Base-by-base conservation (phyloP, 257 asterid species). In the Nicotiana undulata region DNA sequence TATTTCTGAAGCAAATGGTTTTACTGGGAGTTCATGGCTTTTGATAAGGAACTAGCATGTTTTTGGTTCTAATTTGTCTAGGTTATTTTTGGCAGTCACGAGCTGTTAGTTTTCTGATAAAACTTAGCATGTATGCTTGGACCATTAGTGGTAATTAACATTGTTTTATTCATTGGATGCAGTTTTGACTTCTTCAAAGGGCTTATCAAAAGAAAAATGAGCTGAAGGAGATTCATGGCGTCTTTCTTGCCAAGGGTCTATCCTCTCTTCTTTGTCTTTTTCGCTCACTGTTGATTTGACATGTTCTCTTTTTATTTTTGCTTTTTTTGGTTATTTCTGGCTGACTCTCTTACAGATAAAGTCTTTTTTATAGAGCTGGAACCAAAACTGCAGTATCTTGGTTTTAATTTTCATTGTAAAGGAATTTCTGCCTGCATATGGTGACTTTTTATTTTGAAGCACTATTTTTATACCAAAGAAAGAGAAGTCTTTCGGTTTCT, bases 141-240 rank as follows among this genome's bases (percentile, higher is more conserved):
- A 72, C 28, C 40, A 72, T 46, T 72, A 72, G 77, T 46, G 16
- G 24, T 15, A 51, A 70, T 20, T 26, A 6, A 20, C 32, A 58
- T 58, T 51, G 61, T 83, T 83, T 83, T 22, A 46, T 72, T 46
- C 77, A 11, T 81, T 89, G 90, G 88, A 90, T 85, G 84, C 95
- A 93, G 97, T 83, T 91, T 95, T 61, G 95, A 92, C 84, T 94
- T 94, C 97, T 89, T 94, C 81, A 90, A 90, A 85, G 97, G 97
- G 83, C 92, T 93, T 53, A 88, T 92, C 77, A 88, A 89, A 83
- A 89, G 96, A 80, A 92, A 91, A 86, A 81, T 91, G 85, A 79
- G 55, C 67, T 89, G 91, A 89, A 64, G 84, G 81, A 76, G 80
- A 26, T 26, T 26, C 28, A 26, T 26, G 28, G 28, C 28, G 28